phyloP scores from a whole-genome alignment of 1,139 yeast species.

The Casaregolazyma lundiana region DNA sequence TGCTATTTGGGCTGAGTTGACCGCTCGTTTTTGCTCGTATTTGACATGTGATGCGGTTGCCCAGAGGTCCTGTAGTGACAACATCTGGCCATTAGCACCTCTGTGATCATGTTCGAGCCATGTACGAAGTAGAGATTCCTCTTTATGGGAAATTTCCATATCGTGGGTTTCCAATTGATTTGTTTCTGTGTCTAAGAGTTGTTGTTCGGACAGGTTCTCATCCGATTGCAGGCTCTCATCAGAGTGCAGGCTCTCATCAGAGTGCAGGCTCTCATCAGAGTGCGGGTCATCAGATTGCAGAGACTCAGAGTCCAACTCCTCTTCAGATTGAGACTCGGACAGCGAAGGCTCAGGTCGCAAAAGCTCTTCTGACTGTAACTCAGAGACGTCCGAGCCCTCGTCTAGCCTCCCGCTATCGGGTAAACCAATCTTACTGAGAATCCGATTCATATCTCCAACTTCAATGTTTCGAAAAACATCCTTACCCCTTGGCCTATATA shows the following conservation, averaged over 20 bases:
- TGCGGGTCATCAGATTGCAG: no score
- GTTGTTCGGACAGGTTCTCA: no score
- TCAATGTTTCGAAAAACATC: neutral
- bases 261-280: no score
- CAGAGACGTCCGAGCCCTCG: no score
- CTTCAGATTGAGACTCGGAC: no score
- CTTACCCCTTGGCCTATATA: neutral
- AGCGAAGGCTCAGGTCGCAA: no score
- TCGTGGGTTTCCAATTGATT: slow-evolving; percentile 8
- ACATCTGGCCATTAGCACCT: neutral
- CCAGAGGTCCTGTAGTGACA: neutral
- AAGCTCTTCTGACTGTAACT: no score
- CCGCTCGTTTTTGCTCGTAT: no score
- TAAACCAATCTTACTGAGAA: neutral
- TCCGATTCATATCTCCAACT: neutral
- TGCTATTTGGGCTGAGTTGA: neutral
- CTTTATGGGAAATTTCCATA: slow-evolving; percentile 5
- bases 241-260: no score
- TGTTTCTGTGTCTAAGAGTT: neutral
- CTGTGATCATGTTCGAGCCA: slow-evolving; percentile 7
- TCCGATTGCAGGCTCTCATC: no score
- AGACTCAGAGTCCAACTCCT: no score
- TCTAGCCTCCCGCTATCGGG: neutral
- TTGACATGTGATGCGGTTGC: neutral
- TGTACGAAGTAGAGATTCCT: slow-evolving; percentile 4